phyloP scores from a whole-genome alignment of 768 basidiomycete genomes.

The Amanita jacksonii region DNA sequence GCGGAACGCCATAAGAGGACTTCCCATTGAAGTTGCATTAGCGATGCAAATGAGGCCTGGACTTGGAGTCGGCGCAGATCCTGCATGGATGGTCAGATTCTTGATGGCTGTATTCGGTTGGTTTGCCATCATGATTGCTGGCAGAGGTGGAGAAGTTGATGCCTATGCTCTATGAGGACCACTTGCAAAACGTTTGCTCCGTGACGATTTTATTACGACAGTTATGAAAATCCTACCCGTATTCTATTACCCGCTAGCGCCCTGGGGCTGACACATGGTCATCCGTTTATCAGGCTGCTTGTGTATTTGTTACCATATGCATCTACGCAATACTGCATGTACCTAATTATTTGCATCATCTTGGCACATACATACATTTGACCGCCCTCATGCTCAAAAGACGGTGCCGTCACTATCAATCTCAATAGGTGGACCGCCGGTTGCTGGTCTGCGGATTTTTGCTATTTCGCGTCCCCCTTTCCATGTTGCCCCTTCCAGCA shows the following conservation, averaged over 20 bases:
- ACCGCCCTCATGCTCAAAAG: conserved; percentile 41
- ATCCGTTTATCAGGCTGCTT: not conserved
- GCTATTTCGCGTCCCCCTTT: conserved; percentile 94
- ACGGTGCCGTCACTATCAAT: conserved; percentile 82
- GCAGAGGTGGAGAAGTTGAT: conserved; percentile 13
- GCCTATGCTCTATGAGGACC: conserved; percentile 7
- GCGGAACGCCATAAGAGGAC: conserved; percentile 21
- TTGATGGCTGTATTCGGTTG: conserved; percentile 75
- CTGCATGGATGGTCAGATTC: conserved; percentile 73
- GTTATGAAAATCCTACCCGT: conserved; percentile 4
- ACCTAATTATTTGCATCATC: conserved; percentile 2
- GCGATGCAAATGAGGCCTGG: conserved; percentile 74
- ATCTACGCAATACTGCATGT: not conserved
- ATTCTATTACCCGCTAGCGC: not conserved
- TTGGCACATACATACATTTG: too few relatives aligned
- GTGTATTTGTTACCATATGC: conserved; percentile 5
- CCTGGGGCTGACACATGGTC: not conserved
- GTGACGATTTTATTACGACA: not conserved
- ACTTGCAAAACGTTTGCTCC: not conserved
- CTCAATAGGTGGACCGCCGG: conserved; percentile 79
- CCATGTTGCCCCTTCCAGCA: conserved; percentile 94
- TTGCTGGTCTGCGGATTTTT: conserved; percentile 57
- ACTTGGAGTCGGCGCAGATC: conserved; percentile 58
- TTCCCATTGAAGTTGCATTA: conserved; percentile 56
- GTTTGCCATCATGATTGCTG: conserved; percentile 51